These are phyloP conservation scores for Arthrobotrys sphaeroides DNA, from an alignment of 2,329 filamentous ascomycete species.

Conservation along the genomic window DNA sequence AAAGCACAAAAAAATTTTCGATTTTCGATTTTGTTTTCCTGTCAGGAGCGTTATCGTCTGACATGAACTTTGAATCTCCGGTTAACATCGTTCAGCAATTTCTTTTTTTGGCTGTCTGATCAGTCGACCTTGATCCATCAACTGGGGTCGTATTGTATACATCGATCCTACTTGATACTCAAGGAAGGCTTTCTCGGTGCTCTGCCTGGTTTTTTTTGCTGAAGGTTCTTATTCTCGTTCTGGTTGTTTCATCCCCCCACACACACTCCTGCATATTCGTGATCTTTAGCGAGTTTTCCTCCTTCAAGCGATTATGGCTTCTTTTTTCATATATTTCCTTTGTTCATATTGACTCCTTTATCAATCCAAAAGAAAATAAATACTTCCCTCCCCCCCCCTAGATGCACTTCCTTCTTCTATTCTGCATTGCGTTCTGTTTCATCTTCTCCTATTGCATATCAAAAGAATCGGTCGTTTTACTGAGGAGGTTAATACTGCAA, in stretches of 20 bases:
- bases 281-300: slow-evolving; percentile 53
- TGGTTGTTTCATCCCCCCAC: slow-evolving; percentile 37
- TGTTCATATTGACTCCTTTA: slow-evolving; percentile 45
- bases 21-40: slow-evolving; percentile 46
- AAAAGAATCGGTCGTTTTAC: slow-evolving; percentile 53
- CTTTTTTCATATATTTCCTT: slow-evolving; percentile 50
- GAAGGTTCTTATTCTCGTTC: slow-evolving; percentile 38
- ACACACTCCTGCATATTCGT: slow-evolving; percentile 37
- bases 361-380: slow-evolving; percentile 54
- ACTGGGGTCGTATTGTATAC: not conserved
- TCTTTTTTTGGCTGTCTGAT: slow-evolving; percentile 37
- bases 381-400: slow-evolving; percentile 48
- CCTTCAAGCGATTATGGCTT: slow-evolving; percentile 46
- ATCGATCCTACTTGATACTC: not conserved
- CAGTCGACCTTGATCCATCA: slow-evolving; percentile 23
- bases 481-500: slow-evolving; percentile 53
- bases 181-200: slow-evolving; percentile 30
- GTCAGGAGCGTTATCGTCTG: slow-evolving; percentile 47
- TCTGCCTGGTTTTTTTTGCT: slow-evolving; percentile 38
- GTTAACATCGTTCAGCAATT: slow-evolving; percentile 36
- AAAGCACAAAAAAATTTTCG: slow-evolving; percentile 53
- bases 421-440: slow-evolving; percentile 49
- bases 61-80: slow-evolving; percentile 33
- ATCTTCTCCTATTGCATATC: slow-evolving; percentile 38
- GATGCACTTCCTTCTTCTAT: slow-evolving; percentile 47